phyloP scores from a whole-genome alignment of 1,139 yeast species.

The Candida buenavistaensis region DNA sequence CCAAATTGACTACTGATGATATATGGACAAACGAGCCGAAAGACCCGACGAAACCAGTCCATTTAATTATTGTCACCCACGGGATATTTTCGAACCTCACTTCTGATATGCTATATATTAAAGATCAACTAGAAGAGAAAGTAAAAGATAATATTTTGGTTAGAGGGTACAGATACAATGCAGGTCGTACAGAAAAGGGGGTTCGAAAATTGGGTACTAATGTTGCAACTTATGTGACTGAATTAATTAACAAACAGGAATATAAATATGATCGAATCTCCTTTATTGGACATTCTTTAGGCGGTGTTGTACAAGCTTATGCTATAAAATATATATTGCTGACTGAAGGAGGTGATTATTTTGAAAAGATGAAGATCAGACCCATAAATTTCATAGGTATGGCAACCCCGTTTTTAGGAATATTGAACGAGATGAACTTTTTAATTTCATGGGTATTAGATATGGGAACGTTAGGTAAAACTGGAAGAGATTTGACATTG shows the following conservation, averaged over 20 bases:
- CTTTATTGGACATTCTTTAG: constrained; percentile 88
- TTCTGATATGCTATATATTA: constrained; percentile 84
- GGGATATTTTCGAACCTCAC: constrained; percentile 89
- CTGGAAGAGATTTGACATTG: constrained; percentile 89
- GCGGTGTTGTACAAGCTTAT: constrained; percentile 87
- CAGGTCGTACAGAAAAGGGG: constrained; percentile 88
- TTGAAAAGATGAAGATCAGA: constrained; percentile 43
- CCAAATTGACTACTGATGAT: constrained; percentile 58
- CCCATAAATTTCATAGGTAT: constrained; percentile 79
- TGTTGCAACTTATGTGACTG: constrained; percentile 69
- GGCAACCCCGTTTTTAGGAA: constrained; percentile 88
- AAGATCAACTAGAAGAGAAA: constrained; percentile 69
- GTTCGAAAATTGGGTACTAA: constrained; percentile 77
- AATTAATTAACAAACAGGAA: constrained; percentile 44
- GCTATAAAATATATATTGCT: constrained; percentile 76
- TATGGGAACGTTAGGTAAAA: constrained; percentile 85
- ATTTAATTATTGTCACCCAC: constrained; percentile 78
- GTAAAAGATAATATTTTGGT: constrained; percentile 69
- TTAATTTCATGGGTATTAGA: constrained; percentile 80
- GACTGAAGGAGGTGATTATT: constrained; percentile 55
- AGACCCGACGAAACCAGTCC: constrained; percentile 52
- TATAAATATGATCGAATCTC: constrained; percentile 61
- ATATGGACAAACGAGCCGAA: constrained; percentile 62
- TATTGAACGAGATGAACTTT: constrained; percentile 80
- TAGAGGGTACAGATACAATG: constrained; percentile 80